A percentile compares a stretch with the other conserved stretches of the same genome.
These are phyloP conservation scores for Mycena sp. DNA, from an alignment of 1,284 basidiomycete genomes.

Conservation along the genomic window DNA sequence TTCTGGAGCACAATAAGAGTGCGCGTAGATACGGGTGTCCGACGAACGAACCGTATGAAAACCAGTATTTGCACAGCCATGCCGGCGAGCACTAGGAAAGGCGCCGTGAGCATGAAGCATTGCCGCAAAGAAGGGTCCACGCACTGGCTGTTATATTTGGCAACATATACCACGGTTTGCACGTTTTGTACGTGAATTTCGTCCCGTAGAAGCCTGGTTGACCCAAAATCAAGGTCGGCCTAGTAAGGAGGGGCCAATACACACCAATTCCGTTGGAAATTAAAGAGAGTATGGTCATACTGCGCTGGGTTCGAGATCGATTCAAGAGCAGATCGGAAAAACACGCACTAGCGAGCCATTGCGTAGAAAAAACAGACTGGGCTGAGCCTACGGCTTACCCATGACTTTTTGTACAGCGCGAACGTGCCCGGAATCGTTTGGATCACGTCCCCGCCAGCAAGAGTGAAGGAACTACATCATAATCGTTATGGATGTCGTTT, in stretches of 20 bases:
- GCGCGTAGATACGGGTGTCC: too few species aligned
- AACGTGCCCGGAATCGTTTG: slow-evolving; percentile 16
- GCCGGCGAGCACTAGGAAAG: slow-evolving; percentile 16
- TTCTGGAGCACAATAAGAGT: not conserved
- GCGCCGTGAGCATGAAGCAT: not conserved
- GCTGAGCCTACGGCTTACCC: not conserved
- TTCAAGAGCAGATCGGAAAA: not conserved
- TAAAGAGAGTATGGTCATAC: slow-evolving; percentile 15
- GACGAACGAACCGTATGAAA: slow-evolving; percentile 7
- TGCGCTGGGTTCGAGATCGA: not conserved
- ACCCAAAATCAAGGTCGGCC: not conserved
- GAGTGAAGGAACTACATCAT: slow-evolving; percentile 16
- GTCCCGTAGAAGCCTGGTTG: not conserved
- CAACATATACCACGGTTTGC: slow-evolving; percentile 11
- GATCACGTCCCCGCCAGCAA: slow-evolving; percentile 12
- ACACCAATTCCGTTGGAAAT: slow-evolving; percentile 8
- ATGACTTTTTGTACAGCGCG: slow-evolving; percentile 10
- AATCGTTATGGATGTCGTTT: too few species aligned
- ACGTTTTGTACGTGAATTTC: not conserved
- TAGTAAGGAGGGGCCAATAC: not conserved
- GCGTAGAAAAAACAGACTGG: slow-evolving; percentile 23
- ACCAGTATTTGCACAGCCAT: slow-evolving; percentile 18
- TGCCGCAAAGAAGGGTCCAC: not conserved
- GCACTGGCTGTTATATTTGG: slow-evolving; percentile 21
- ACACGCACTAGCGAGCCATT: slow-evolving; percentile 15